Evolutionary conservation across 768 basidiomycete genomes (phyloP), one percentile per base, ranked within the genome.

Genomic region (Boletus huronensis): DNA sequence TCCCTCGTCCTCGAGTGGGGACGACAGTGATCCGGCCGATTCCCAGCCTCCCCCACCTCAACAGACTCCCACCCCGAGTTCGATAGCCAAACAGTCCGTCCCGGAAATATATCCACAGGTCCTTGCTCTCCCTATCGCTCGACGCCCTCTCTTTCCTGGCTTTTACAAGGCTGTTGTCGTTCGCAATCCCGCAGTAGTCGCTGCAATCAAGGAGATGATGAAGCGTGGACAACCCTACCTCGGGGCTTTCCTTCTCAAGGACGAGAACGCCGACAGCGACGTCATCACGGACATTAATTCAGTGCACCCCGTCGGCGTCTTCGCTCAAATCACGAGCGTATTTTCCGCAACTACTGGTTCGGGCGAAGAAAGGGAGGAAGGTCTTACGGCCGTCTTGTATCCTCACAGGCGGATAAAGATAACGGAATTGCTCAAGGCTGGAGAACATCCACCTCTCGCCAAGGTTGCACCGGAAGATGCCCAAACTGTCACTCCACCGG

Each of bases 141-240:
- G 94, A 40, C 82, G 96, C 17, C 96, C 96, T 1, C 85, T 98
- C 43, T 98, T 98, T 75, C 96, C 96, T 5, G 93, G 94, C 29
- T 97, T 98, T 72, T 98, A 98, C 80, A 97, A 98, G 70, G 96
- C 95, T 3, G 95, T 98, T 47, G 93, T 98, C 53, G 81, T 99
- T 48, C 83, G 87, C 21, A 90, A 98, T 60, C 92, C 93, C 0
- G 80, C 84, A 0, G 96, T 99, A 31, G 93, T 98, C 36, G 83
- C 86, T 8, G 93, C 94, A 14, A 90, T 99, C 67, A 91, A 93
- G 73, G 94, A 97, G 67, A 91, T 96, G 84, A 91, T 96, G 82
- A 88, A 88, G 62, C 92, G 93, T 40, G 95, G 95, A 0, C 96
- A 98, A 68, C 94, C 95, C 0, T 98, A 99, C 71, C 82, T 99